A percentile compares a stretch with the other conserved stretches of the same genome.
Conservation (phyloP, 1,139 yeast genomes). For the Taphrina betulina region DNA sequence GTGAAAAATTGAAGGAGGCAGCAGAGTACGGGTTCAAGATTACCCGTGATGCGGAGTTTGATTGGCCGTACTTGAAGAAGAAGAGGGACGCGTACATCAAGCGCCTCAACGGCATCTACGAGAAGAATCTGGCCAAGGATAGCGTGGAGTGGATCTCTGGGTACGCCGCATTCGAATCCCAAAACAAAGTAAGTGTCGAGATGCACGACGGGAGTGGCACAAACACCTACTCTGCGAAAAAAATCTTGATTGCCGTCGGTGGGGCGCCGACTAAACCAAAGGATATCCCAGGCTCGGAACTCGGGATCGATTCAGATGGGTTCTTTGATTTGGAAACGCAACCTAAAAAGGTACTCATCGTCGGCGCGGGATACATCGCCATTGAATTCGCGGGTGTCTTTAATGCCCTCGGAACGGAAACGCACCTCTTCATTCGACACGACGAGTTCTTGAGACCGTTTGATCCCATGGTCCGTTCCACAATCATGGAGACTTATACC, state of each 20-base stretch:
- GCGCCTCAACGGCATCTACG: constrained; percentile 90
- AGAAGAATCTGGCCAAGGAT: constrained; percentile 77
- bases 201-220: constrained; percentile 49
- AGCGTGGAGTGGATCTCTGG: constrained; percentile 86
- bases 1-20: constrained; percentile 70
- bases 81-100: constrained; percentile 89
- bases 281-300: constrained; percentile 73
- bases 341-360: constrained; percentile 89
- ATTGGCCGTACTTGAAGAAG: constrained; percentile 75
- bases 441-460: constrained; percentile 84
- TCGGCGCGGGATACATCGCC: constrained; percentile 98
- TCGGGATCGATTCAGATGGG: constrained; percentile 87
- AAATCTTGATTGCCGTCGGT: constrained; percentile 87
- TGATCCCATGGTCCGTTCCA: constrained; percentile 74
- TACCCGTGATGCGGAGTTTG: constrained; percentile 57
- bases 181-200: constrained; percentile 74
- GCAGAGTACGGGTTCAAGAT: constrained; percentile 74
- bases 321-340: constrained; percentile 76
- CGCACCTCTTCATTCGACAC: constrained; percentile 85
- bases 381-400: constrained; percentile 93
- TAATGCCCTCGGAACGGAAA: constrained; percentile 81
- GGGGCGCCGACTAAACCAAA: constrained; percentile 74
- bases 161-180: constrained; percentile 65
- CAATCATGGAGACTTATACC: constrained; percentile 74
- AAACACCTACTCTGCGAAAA: constrained; percentile 71